Conservation (phyloP, 352 stramenopile species). For the Blastocystis sp. region DNA sequence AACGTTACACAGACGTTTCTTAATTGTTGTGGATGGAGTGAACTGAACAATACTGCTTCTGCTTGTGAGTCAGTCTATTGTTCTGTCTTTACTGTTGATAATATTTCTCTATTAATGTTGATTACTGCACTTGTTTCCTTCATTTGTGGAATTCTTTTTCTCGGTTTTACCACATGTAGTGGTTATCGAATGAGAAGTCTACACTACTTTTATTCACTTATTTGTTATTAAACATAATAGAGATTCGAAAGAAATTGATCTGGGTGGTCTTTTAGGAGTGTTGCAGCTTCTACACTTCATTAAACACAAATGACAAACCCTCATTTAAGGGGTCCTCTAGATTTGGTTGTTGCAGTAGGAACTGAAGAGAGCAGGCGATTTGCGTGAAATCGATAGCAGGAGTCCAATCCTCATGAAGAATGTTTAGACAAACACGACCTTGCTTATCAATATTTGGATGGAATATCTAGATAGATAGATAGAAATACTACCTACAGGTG, state of each 20-base stretch:
- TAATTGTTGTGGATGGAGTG: background rate
- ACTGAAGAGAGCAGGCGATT: constrained; percentile 66
- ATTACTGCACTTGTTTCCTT: background rate
- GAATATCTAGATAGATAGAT: constrained; percentile 50
- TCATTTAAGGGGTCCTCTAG: constrained; percentile 64
- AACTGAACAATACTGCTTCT: background rate
- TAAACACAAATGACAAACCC: background rate
- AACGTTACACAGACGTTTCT: background rate
- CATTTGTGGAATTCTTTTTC: background rate
- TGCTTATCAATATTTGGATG: constrained; percentile 68
- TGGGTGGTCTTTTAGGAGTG: background rate
- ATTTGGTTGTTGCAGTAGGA: constrained; percentile 66
- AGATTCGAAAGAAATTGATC: background rate
- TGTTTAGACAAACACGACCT: constrained; percentile 65
- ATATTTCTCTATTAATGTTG: background rate
- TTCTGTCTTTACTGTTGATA: background rate
- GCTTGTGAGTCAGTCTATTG: background rate
- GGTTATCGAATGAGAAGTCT: background rate
- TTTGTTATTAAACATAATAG: background rate
- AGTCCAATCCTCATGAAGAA: constrained; percentile 67
- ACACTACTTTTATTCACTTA: background rate
- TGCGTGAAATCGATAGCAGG: constrained; percentile 66
- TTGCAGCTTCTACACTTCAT: constrained; percentile 10
- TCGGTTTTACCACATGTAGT: background rate
- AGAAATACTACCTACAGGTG: background rate